Base-by-base conservation (phyloP, 2,329 filamentous ascomycete species). In the Hypoxylon sp. region DNA sequence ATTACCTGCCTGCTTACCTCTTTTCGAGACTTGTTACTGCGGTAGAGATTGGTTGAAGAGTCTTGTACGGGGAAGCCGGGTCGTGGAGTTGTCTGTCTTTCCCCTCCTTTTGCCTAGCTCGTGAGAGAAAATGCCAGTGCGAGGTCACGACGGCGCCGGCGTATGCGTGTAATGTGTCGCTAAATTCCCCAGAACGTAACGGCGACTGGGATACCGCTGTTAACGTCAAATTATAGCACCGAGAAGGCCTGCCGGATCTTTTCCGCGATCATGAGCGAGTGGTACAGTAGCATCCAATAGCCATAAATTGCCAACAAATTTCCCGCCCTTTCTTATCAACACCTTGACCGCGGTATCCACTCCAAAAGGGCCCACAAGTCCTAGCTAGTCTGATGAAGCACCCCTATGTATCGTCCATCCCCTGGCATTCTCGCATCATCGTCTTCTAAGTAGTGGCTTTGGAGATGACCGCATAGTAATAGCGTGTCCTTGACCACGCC, bases 191-290 rank as follows among this genome's bases (percentile, higher is more conserved):
- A 65, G 53, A 59, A 38, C 60, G 48, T 32, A 70, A 72, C 64
- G n/a, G 60, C 63, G 50, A 63, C 73, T 45, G 45, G 73, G 71
- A 72, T 73, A 75, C 68, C 73, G 69, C 55, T 73, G 71, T 52
- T 43, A 74, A 62, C 48, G 52, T 69, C 67, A 74, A 71, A 73
- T 72, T 71, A 68, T 41, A 56, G 48, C 43, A 61, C 60, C 63
- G 63, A 51, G 53, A 38, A 43, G 21, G 46, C 58, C 23, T 53
- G 58, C 56, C 65, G 63, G 63, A 62, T 65, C 55, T 51, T 53
- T 67, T 61, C 68, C 68, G 66, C 60, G 57, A 59, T 41, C 50
- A 59, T 59, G 68, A 63, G 53, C 52, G 34, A 38, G 55, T 49
- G 60, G 48, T 65, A 70, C 68, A 60, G 60, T 67, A 62, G 55